phyloP scores from a whole-genome alignment of 2,329 filamentous ascomycete species.

The Geoglossum cookeanum region DNA sequence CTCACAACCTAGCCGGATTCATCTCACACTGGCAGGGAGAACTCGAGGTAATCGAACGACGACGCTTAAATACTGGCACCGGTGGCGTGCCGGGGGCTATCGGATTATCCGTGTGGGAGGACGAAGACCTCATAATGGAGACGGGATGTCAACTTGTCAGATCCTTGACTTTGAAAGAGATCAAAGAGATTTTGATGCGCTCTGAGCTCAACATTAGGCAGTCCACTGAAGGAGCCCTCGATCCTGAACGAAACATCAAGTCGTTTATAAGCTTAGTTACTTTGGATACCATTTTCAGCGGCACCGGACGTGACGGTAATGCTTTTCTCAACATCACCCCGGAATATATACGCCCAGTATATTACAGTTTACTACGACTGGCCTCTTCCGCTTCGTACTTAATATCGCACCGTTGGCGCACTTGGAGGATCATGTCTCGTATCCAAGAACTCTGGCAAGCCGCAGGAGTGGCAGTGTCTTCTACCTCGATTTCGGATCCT shows the following conservation, averaged over 20 bases:
- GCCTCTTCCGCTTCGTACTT: background rate
- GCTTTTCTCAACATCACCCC: background rate
- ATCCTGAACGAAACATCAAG: background rate
- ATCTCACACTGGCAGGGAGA: background rate
- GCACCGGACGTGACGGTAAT: background rate
- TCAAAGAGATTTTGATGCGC: background rate
- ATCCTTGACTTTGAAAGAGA: background rate
- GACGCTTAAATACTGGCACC: background rate
- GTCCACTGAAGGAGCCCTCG: too few relatives aligned
- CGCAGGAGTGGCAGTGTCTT: background rate
- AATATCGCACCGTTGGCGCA: background rate
- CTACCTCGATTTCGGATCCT: background rate
- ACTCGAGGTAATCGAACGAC: background rate
- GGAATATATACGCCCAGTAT: background rate
- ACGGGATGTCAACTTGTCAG: background rate
- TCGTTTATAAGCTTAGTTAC: background rate
- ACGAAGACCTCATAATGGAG: background rate
- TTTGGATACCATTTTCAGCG: background rate
- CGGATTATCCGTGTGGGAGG: slow-evolving; percentile 1
- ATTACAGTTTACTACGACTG: background rate
- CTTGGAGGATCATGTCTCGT: background rate
- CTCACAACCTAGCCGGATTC: slow-evolving; percentile 1
- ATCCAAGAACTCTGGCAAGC: background rate
- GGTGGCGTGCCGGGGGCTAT: background rate
- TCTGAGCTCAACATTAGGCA: background rate